These are phyloP conservation scores for Colletotrichum echinochloae DNA, from an alignment of 2,329 filamentous ascomycete species.

Conservation along the genomic window DNA sequence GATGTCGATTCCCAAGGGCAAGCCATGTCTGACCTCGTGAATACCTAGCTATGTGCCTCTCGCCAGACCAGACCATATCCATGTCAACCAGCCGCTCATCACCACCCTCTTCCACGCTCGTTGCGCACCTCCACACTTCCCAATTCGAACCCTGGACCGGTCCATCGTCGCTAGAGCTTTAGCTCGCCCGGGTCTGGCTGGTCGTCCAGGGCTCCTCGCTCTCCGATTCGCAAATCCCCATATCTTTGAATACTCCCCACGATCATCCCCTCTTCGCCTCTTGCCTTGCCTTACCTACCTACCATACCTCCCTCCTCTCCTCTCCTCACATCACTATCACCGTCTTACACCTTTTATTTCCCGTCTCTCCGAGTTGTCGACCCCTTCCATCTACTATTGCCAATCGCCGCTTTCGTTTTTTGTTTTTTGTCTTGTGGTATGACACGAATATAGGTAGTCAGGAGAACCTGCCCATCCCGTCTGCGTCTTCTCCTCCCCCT, in stretches of 20 bases:
- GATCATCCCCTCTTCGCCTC: constrained; percentile 36
- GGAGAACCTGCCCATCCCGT: constrained; percentile 12
- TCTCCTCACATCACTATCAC: constrained; percentile 27
- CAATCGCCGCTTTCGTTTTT: not conserved
- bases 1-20: not conserved
- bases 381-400: not conserved
- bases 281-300: constrained; percentile 10
- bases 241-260: constrained; percentile 34
- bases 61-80: not conserved
- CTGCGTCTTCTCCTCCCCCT: constrained; percentile 2
- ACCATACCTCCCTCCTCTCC: not conserved
- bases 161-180: constrained; percentile 23
- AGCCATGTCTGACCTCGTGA: constrained; percentile 5
- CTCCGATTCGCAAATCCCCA: constrained; percentile 38
- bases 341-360: constrained; percentile 8
- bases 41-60: too few relatives aligned
- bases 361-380: not conserved
- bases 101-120: not conserved
- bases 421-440: constrained; percentile 12
- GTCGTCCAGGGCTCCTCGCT: constrained; percentile 17
- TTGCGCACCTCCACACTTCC: constrained; percentile 16
- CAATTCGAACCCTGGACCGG: constrained; percentile 12
- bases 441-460: constrained; percentile 19
- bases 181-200: constrained; percentile 11
- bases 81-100: not conserved